Percentiles rank a stretch among this genome's conserved stretches.
Evolutionary conservation across 129 eudicot genomes (phyloP).

Genomic region (Chrysanthemum seticuspe): DNA sequence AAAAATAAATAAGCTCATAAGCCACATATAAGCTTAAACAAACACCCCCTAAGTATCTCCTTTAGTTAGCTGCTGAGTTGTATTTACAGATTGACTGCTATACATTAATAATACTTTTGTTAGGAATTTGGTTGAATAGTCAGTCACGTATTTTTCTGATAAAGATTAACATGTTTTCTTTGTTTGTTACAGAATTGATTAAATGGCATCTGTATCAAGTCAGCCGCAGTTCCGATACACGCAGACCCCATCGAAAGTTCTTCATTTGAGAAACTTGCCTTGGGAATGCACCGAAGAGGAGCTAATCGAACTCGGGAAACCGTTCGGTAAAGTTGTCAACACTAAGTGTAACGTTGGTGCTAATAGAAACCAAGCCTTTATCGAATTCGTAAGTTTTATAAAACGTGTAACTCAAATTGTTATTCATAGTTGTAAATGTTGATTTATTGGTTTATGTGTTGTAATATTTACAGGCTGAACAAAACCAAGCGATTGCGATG

Average conservation of each 20-base stretch:
- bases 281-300: constrained; percentile 99
- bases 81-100: too few relatives aligned
- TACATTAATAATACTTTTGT: too few relatives aligned
- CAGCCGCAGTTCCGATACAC: constrained; percentile 97
- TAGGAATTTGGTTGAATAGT: too few relatives aligned
- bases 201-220: constrained; percentile 83
- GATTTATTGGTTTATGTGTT: not conserved
- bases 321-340: constrained; percentile 91
- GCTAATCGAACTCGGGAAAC: constrained; percentile 76
- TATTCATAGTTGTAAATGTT: not conserved
- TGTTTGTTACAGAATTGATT: constrained; percentile 22
- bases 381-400: constrained; percentile 69
- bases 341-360: constrained; percentile 98
- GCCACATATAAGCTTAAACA: too few relatives aligned
- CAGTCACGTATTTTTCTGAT: too few relatives aligned
- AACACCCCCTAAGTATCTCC: too few relatives aligned
- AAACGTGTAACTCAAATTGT: not conserved
- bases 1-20: too few relatives aligned
- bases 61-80: too few relatives aligned
- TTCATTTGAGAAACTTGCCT: constrained; percentile 89
- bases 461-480: constrained; percentile 56
- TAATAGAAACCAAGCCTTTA: constrained; percentile 88
- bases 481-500: constrained; percentile 95
- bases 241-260: constrained; percentile 91
- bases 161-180: too few relatives aligned